Evolutionary conservation across 192 early-diverging fungal species (phyloP).

Genomic region (Diversispora epigaea): DNA sequence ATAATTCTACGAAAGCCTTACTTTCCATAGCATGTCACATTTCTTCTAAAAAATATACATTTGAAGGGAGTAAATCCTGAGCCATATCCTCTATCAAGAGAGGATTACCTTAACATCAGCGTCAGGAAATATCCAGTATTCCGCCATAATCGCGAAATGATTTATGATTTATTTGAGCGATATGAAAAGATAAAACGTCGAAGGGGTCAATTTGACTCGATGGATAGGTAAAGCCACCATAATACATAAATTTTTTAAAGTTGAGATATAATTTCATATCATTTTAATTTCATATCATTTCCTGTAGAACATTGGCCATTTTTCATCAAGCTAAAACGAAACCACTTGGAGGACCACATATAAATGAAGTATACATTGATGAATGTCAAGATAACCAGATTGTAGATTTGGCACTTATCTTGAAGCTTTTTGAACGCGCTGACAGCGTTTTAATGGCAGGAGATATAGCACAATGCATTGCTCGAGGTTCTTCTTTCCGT

Average conservation of each 20-base stretch:
- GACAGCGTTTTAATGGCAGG: conserved; percentile 17
- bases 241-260: not conserved
- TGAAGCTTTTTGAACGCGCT: conserved; percentile 15
- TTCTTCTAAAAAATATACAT: not conserved
- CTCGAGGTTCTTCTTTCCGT: conserved; percentile 25
- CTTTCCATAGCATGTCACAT: not conserved
- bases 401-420: conserved; percentile 16
- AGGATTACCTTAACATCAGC: conserved; percentile 6
- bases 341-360: conserved; percentile 9
- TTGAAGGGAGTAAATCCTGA: conserved; percentile 14
- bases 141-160: conserved; percentile 8
- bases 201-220: conserved; percentile 6
- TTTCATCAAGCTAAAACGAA: conserved; percentile 15
- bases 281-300: not conserved
- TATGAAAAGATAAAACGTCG: conserved; percentile 23
- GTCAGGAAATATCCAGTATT: conserved; percentile 25
- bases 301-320: conserved; percentile 14
- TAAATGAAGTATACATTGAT: conserved; percentile 30
- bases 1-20: not conserved
- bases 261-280: not conserved
- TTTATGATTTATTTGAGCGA: conserved; percentile 29
- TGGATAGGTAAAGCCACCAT: conserved; percentile 1
- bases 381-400: conserved; percentile 29
- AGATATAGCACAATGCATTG: conserved; percentile 31
- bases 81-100: conserved; percentile 12